Evolutionary conservation across 495 filamentous ascomycete genomes (phyloP), one percentile per base, ranked within the genome.

Genomic region (Cudoniella acicularis): DNA sequence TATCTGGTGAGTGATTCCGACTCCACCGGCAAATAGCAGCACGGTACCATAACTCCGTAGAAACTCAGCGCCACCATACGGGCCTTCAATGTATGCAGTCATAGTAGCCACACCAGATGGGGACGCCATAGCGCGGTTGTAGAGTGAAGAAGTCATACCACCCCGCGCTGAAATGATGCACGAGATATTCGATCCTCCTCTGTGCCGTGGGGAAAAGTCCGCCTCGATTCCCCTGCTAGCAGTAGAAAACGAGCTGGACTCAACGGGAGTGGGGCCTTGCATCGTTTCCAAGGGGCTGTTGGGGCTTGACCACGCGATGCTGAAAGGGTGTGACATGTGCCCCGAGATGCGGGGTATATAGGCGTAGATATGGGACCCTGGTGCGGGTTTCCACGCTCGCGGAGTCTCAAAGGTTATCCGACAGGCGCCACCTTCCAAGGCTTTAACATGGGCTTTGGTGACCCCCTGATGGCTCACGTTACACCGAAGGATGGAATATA

Each of bases 291-390:
- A 24, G 67, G 60, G 52, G 6, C 36, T 45, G 10, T 64, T 57
- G 49, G 79, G 75, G 54, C 79, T 69, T 67, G 82, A 83, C 92
- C 92, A 96, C 55, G 87, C 91, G 50, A 96, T 79, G 25, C 91
- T 92, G 73, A 97, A 96, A 2, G 92, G 92, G 68, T 97, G 92
- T 48, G 83, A 89, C 55, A 88, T 89, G 88, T 88, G 94, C 63
- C 81, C 80, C 43, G 81, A 86, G 59, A 95, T 64, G 13, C 84
- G 73, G 43, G 85, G 83, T 57, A 95, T 86, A 67, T 90, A 92
- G 36, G 96, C 74, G 69, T 94, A 97, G 56, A 80, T 81, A 72
- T 96, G 91, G 60, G 89, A 87, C 49, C 92, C 92, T 0, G 92
- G 92, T 41, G 77, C 72, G 74, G 92, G 85, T 46, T 77, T 77